Base-by-base conservation (phyloP, 2,329 filamentous ascomycete genomes). In the Colletotrichum karsti region DNA sequence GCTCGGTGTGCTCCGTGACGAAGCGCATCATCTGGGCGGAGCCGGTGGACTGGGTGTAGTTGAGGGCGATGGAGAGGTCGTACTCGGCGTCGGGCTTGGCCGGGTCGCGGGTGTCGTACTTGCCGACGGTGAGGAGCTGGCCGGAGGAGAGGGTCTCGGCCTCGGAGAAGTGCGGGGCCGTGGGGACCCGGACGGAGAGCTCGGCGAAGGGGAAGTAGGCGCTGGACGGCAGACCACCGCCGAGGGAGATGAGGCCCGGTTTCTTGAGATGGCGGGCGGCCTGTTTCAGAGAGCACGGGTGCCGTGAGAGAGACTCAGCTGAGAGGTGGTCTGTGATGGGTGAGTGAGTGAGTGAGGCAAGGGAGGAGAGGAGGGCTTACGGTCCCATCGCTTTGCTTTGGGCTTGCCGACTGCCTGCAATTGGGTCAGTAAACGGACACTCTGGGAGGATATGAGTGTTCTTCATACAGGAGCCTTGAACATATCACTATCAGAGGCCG, bases 1-100 rank as follows among this genome's bases (percentile, higher is more conserved):
- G 89, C 81, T 99, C 95, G 0, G 95, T 97, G 81, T 98, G 96
- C 83, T 99, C 96, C 0, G 95, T 97, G 56, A 98, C 86, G 82
- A 93, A 98, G 68, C 96, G 91, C 70, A 98, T 83, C 78, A 99
- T 85, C 81, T 97, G 96, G 4, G 94, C 92, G 10, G 93, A 90
- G 18, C 96, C 96, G 18, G 90, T 90, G 8, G 94, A 91, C 81
- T 97, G 94, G 35, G 93, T 93, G 78, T 99, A 99, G 82, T 99
- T 98, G 77, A 98, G 90, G 1, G 92, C 92, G 70, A 97, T 93
- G 50, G 93, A 90, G 57, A 99, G 88, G 81, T 99, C 96, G 73
- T 88, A 88, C 37, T 82, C 81, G 44, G 74, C 75, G 20, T 77
- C 74, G 20, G 87, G 89, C 10, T 41, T 24, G 20, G 24, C 39